Evolutionary conservation across 805 yeast species (phyloP), one percentile per base, ranked within the genome.

Genomic region (Tetrapisispora namnaoensis): DNA sequence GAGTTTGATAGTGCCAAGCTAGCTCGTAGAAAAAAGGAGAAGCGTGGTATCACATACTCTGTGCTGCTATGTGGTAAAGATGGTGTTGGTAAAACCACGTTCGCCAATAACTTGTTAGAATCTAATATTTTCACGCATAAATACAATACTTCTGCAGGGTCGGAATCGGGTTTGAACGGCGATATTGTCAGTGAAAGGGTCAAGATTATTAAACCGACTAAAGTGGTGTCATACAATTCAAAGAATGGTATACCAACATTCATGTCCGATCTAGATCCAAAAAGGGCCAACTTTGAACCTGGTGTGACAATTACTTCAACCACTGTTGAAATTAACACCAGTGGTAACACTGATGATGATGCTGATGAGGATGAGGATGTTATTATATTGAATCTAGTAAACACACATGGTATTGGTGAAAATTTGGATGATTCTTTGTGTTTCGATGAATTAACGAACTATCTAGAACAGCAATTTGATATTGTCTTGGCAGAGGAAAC

Each of bases 401-500:
- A 57, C 77, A 77, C 91, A 5, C 85, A 87, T 20, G 93, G 91
- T 1, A 80, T 83, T 59, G 93, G 91, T 40, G 90, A 83, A 57
- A 81, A 82, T 63, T 72, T 86, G 55, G 83, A 86, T 67, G 84
- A 83, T 65, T 73, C 78, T 44, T 56, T 82, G 45, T 83, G 91
- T 60, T 79, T 77, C 58, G 71, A 69, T 13, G 93, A 85, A 60
- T 77, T 85, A 46, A 77, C 78, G 47, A 72, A 74, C 49, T 86
- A 76, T 61, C 67, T 86, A 58, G 84, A 82, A 62, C 88, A 82
- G 61, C 91, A 85, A 61, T 85, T 84, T 61, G 90, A 83, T 62
- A 70, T 75, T 49, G 88, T 86, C 0, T 73, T 89, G 43, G 87
- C 86, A 1, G 96, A 89, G 63, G 96, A 89, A 65, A 85, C 93